Evolutionary conservation across 805 yeast species (phyloP).

Genomic region (Wickerhamiella azyma): DNA sequence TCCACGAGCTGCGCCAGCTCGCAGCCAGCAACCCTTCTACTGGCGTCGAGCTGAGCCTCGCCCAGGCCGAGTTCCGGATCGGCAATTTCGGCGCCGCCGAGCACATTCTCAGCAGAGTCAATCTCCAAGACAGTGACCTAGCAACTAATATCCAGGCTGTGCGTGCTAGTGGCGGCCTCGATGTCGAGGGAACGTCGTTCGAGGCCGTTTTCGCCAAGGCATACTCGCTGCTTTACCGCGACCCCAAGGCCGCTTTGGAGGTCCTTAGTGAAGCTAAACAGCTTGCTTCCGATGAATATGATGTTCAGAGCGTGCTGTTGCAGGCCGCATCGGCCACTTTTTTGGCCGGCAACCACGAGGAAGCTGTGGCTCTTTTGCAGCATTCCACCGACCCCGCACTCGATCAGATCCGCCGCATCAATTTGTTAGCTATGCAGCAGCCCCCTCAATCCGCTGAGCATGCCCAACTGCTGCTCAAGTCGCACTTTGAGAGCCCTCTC

Average conservation of each 20-base stretch:
- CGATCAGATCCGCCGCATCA: conserved; percentile 32
- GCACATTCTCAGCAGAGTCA: conserved; percentile 23
- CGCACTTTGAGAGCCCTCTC: conserved; percentile 9
- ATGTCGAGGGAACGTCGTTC: conserved; percentile 27
- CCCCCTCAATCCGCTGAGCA: conserved; percentile 7
- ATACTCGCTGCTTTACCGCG: conserved; percentile 18
- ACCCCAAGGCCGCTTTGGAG: conserved; percentile 28
- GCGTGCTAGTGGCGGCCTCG: conserved; percentile 16
- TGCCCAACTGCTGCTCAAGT: conserved; percentile 12
- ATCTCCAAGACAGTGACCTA: conserved; percentile 30
- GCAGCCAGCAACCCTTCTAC: conserved; percentile 12
- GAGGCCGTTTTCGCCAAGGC: conserved; percentile 52
- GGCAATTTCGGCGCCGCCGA: conserved; percentile 35
- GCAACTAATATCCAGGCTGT: conserved; percentile 59
- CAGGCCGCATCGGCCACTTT: conserved; percentile 46
- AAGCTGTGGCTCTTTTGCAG: conserved; percentile 30
- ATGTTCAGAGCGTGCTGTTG: conserved; percentile 36
- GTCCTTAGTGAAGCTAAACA: conserved; percentile 35
- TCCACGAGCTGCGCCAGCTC: conserved; percentile 21
- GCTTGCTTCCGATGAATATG: conserved; percentile 32
- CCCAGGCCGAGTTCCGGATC: conserved; percentile 39
- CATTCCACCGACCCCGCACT: conserved; percentile 30
- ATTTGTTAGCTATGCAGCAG: conserved; percentile 19
- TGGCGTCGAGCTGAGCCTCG: conserved; percentile 37
- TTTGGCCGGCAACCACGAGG: conserved; percentile 26